Conservation (phyloP, 768 basidiomycete species). For the Tylopilus intermedius region DNA sequence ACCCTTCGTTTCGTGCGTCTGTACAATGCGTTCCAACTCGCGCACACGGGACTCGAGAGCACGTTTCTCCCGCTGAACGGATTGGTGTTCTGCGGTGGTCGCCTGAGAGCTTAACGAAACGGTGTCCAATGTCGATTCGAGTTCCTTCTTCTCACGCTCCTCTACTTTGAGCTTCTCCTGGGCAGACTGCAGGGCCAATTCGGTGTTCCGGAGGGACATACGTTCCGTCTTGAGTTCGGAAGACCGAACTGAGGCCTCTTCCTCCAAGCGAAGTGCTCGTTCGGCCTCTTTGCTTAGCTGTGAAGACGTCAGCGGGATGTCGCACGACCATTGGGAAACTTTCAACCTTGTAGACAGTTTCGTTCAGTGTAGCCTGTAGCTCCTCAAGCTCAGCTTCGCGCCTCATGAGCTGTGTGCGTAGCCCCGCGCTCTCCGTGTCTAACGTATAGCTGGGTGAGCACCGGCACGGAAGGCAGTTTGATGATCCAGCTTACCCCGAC, state of each 20-base stretch:
- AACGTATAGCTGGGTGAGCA: slow-evolving; percentile 5
- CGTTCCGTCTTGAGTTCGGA: slow-evolving; percentile 56
- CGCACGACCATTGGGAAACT: neutral
- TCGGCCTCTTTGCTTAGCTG: slow-evolving; percentile 57
- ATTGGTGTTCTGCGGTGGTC: slow-evolving; percentile 37
- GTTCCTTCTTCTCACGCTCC: slow-evolving; percentile 46
- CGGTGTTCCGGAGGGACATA: slow-evolving; percentile 47
- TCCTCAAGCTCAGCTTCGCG: slow-evolving; percentile 35
- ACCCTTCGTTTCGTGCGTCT: slow-evolving; percentile 33
- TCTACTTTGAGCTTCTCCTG: slow-evolving; percentile 49
- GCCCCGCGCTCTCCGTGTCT: slow-evolving; percentile 36
- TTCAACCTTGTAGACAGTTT: slow-evolving; percentile 35
- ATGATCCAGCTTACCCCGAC: slow-evolving; percentile 29
- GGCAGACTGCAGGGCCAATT: slow-evolving; percentile 42
- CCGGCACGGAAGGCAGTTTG: neutral
- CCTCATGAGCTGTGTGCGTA: slow-evolving; percentile 33
- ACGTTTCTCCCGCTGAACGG: slow-evolving; percentile 54
- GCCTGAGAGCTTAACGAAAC: slow-evolving; percentile 51
- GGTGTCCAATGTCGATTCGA: slow-evolving; percentile 52
- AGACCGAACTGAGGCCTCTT: slow-evolving; percentile 42
- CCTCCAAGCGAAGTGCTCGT: slow-evolving; percentile 52
- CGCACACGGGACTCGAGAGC: slow-evolving; percentile 53
- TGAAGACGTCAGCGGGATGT: slow-evolving; percentile 6
- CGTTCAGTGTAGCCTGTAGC: slow-evolving; percentile 30
- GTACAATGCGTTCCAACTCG: slow-evolving; percentile 47